Evolutionary conservation across 441 rosid species (phyloP).

Genomic region (Erysimum cheiri): DNA sequence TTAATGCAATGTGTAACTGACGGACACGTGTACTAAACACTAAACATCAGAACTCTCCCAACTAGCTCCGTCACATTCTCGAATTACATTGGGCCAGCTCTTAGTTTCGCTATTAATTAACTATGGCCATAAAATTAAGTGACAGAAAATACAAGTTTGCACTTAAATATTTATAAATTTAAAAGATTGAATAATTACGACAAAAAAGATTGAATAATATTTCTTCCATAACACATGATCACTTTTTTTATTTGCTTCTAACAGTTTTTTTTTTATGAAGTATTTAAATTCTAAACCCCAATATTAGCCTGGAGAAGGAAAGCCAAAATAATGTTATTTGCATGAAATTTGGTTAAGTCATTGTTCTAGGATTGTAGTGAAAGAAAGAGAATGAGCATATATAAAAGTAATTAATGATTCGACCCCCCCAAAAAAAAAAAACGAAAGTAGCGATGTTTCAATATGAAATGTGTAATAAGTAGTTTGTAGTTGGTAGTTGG

Average conservation of each 20-base stretch:
- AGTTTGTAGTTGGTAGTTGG: conserved; percentile 20
- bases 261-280: too few species aligned
- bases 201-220: neutral
- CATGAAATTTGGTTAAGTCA: neutral
- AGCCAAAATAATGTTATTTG: conserved; percentile 4
- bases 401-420: neutral
- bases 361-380: neutral
- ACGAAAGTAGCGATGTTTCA: neutral
- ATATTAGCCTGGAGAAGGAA: neutral
- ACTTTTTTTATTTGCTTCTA: too few species aligned
- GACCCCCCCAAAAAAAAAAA: too few species aligned
- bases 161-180: neutral
- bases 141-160: neutral
- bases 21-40: conserved; percentile 25
- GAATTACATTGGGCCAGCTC: conserved; percentile 21
- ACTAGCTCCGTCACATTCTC: conserved; percentile 3
- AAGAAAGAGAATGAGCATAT: neutral
- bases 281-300: too few species aligned
- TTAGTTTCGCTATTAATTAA: neutral
- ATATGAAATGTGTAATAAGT: neutral
- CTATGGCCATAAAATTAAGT: neutral
- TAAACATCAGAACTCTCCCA: conserved; percentile 29
- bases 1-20: conserved; percentile 20
- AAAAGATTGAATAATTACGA: neutral
- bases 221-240: neutral